Conservation (phyloP, 805 yeast species). For the Cyberlindnera americana region DNA sequence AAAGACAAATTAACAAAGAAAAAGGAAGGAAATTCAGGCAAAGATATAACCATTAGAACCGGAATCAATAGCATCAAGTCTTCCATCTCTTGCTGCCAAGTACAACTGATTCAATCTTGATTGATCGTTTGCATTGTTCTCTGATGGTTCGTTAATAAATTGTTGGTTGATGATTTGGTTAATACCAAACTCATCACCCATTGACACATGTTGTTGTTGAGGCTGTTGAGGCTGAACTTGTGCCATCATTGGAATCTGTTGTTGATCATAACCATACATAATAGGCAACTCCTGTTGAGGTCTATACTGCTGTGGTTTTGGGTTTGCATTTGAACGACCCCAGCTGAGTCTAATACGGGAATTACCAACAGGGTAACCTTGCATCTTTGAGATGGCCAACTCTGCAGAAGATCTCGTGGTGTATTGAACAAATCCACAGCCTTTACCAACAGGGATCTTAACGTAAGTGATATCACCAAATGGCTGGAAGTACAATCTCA, state of each 20-base stretch:
- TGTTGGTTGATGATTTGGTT: slow-evolving; percentile 14
- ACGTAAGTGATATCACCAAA: slow-evolving; percentile 77
- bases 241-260: slow-evolving; percentile 4
- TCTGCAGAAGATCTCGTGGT: slow-evolving; percentile 79
- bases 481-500: slow-evolving; percentile 54
- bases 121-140: slow-evolving; percentile 30
- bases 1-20: neutral
- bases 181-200: slow-evolving; percentile 20
- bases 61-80: slow-evolving; percentile 50
- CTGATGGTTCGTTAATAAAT: slow-evolving; percentile 31
- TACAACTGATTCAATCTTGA: slow-evolving; percentile 48
- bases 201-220: slow-evolving; percentile 8
- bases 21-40: slow-evolving; percentile 6
- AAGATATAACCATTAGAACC: slow-evolving; percentile 36
- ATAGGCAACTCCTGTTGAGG: slow-evolving; percentile 25
- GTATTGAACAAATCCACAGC: slow-evolving; percentile 87
- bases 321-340: slow-evolving; percentile 58
- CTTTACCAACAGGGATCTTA: slow-evolving; percentile 68
- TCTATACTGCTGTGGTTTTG: slow-evolving; percentile 21
- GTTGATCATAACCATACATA: slow-evolving; percentile 22
- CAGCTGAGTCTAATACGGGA: slow-evolving; percentile 80
- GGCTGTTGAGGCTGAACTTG: neutral
- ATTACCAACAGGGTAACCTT: slow-evolving; percentile 84
- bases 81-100: slow-evolving; percentile 53
- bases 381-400: slow-evolving; percentile 80